Conservation (phyloP, 169 alveolate genomes). For the Plasmodium yoelii region DNA sequence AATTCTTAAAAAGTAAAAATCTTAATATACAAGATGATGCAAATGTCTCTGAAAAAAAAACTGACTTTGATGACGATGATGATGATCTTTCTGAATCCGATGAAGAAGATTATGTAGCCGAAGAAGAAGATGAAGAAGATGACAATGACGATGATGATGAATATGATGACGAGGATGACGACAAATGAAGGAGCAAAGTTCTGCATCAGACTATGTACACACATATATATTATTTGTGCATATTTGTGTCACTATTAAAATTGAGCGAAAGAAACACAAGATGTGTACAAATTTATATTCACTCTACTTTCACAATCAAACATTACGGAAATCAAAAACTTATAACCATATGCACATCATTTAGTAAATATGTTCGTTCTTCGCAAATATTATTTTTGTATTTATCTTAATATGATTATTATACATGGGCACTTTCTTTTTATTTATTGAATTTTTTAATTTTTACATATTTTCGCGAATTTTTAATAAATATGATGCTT, state of each 20-base stretch:
- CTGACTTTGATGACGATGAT: slow-evolving; percentile 76
- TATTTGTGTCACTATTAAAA: no score
- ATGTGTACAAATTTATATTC: no score
- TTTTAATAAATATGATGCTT: no score
- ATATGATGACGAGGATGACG: slow-evolving; percentile 88
- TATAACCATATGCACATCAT: no score
- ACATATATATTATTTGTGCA: background rate
- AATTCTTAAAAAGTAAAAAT: slow-evolving; percentile 87
- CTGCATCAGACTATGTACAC: background rate
- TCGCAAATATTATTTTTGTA: no score
- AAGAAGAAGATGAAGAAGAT: slow-evolving; percentile 87
- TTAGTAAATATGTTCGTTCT: no score
- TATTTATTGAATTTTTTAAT: background rate
- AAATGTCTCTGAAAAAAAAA: slow-evolving; percentile 77
- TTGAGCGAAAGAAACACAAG: no score
- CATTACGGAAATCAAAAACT: no score
- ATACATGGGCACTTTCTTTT: background rate
- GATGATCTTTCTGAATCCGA: slow-evolving; percentile 84
- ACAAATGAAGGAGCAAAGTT: slow-evolving; percentile 30
- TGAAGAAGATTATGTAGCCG: slow-evolving; percentile 80
- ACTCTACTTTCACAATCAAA: no score
- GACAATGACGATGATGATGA: slow-evolving; percentile 86
- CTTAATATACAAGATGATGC: slow-evolving; percentile 85
- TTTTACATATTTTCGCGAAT: no score
- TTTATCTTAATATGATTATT: no score